A percentile compares a stretch with the other conserved stretches of the same genome.
phyloP scores from a whole-genome alignment of 202 grass and related monocot species.

The Schoenoplectus tabernaemontani region DNA sequence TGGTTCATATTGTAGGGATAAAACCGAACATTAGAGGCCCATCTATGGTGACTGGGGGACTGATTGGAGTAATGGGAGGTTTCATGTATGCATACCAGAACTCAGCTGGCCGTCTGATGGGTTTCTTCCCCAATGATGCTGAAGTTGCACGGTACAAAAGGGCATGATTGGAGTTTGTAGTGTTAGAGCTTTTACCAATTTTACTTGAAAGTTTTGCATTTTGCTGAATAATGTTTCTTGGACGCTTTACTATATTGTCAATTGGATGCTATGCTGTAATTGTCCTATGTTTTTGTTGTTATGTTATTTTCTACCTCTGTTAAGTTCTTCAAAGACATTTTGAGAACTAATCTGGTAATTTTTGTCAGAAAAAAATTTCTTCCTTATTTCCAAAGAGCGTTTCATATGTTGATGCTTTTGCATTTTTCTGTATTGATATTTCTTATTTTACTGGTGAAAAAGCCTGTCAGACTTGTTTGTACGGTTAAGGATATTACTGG shows the following conservation, averaged over 20 bases:
- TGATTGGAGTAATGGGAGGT: slow-evolving; percentile 77
- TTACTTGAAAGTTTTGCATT: not conserved
- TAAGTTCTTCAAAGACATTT: not conserved
- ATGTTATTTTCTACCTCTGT: not conserved
- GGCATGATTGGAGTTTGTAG: slow-evolving; percentile 1
- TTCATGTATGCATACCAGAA: slow-evolving; percentile 99
- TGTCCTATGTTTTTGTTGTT: not conserved
- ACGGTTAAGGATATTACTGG: too few species aligned
- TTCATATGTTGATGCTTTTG: not conserved
- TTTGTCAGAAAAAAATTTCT: not conserved
- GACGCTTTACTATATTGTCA: slow-evolving; percentile 5
- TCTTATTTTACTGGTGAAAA: not conserved
- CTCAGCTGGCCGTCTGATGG: slow-evolving; percentile 86
- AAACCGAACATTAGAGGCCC: slow-evolving; percentile 86
- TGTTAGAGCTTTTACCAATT: slow-evolving; percentile 8
- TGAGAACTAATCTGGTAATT: not conserved
- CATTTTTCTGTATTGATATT: not conserved
- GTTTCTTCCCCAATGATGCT: slow-evolving; percentile 84
- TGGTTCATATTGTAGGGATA: slow-evolving; percentile 45
- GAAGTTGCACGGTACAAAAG: slow-evolving; percentile 71
- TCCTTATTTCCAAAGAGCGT: not conserved
- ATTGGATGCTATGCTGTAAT: not conserved
- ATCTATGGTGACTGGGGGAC: slow-evolving; percentile 87
- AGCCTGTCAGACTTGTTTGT: not conserved
- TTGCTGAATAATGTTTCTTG: slow-evolving; percentile 1